Evolutionary conservation across 177 flowering plant genomes (phyloP).

Genomic region (Telopea speciosissima): DNA sequence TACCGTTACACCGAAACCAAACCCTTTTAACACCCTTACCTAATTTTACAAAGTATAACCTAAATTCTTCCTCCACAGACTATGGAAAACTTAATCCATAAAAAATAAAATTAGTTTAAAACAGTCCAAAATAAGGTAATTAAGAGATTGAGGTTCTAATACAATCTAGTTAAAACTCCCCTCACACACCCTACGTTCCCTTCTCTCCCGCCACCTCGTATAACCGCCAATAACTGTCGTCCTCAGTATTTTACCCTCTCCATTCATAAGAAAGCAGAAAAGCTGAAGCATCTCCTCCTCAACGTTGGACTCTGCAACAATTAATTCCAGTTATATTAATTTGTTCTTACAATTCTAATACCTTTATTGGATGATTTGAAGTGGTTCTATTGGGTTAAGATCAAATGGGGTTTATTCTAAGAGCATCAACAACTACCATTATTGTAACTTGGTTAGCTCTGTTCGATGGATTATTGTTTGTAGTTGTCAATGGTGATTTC

Average conservation of each 20-base stretch:
- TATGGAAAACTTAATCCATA: too few relatives aligned
- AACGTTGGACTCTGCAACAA: background rate
- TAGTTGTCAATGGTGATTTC: constrained; percentile 28
- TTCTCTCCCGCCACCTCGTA: background rate
- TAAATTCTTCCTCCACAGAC: too few relatives aligned
- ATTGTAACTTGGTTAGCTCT: constrained; percentile 18
- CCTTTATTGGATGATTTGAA: background rate
- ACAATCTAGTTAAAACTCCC: too few relatives aligned
- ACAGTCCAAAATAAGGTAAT: too few relatives aligned
- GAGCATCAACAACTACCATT: constrained; percentile 9
- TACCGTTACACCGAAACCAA: too few relatives aligned
- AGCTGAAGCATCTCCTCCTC: background rate
- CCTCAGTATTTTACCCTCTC: background rate
- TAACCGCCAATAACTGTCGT: constrained; percentile 7
- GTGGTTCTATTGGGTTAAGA: background rate
- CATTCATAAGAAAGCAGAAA: background rate
- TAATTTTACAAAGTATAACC: too few relatives aligned
- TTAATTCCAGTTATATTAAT: too few relatives aligned
- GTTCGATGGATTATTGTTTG: constrained; percentile 17
- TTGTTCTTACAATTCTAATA: background rate
- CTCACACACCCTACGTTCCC: too few relatives aligned
- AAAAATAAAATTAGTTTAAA: too few relatives aligned
- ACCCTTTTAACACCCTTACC: too few relatives aligned
- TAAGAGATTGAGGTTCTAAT: too few relatives aligned
- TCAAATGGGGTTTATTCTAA: constrained; percentile 16